Conservation (phyloP, 345 rosid genomes). For the Eucalyptus dawsonii region DNA sequence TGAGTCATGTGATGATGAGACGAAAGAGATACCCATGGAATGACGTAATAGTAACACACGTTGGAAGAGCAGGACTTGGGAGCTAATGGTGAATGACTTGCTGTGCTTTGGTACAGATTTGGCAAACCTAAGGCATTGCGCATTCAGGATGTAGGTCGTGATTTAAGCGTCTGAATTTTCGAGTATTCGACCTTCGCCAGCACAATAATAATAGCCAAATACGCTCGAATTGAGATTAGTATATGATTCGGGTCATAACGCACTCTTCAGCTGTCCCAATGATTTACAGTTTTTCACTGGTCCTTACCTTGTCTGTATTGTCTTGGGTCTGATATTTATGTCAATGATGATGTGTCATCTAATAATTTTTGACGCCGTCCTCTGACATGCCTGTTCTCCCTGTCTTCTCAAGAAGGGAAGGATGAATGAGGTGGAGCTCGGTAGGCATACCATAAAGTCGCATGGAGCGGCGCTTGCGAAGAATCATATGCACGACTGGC, state of each 20-base stretch:
- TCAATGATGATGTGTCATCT: not conserved
- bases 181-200: not conserved
- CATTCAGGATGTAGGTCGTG: not conserved
- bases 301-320: not conserved
- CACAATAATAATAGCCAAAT: not conserved
- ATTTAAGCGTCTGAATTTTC: not conserved
- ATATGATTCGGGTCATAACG: not conserved
- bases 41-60: not conserved
- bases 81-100: not conserved
- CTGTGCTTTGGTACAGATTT: not conserved
- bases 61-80: not conserved
- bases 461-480: slow-evolving; percentile 53
- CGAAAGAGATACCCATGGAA: not conserved
- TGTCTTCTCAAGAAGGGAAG: not conserved
- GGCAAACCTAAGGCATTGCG: not conserved
- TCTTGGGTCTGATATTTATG: not conserved
- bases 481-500: slow-evolving; percentile 63
- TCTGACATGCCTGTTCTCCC: not conserved
- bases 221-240: not conserved
- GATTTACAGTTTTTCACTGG: not conserved
- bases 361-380: not conserved
- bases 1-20: not conserved
- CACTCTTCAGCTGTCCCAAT: not conserved
- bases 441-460: slow-evolving; percentile 31
- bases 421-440: slow-evolving; percentile 11